These are phyloP conservation scores for Trypethelium eluteriae DNA, from an alignment of 495 filamentous ascomycete species.

Conservation along the genomic window DNA sequence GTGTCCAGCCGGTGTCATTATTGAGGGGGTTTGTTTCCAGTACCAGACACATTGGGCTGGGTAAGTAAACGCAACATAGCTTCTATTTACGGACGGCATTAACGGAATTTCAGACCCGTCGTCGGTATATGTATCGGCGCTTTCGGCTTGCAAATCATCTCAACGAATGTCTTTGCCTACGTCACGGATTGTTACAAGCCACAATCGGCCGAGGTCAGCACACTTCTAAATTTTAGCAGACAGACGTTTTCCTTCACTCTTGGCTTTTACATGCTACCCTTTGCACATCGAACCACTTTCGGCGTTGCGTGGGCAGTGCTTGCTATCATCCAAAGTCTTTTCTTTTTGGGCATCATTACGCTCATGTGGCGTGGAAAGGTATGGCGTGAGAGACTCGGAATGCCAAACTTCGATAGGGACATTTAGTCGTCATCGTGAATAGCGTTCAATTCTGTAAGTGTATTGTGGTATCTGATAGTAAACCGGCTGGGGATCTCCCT, in stretches of 20 bases:
- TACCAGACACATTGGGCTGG: constrained; percentile 30
- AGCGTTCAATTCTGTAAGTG: neutral
- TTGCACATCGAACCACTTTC: constrained; percentile 17
- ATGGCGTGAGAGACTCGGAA: constrained; percentile 19
- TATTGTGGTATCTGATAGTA: too few species aligned
- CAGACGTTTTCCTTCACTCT: constrained; percentile 34
- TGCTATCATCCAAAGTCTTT: constrained; percentile 15
- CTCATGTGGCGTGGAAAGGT: constrained; percentile 15
- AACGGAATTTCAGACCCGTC: constrained; percentile 17
- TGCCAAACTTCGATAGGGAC: constrained; percentile 17
- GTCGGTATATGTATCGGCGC: constrained; percentile 33
- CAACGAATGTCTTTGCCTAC: constrained; percentile 34
- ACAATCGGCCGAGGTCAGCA: constrained; percentile 37
- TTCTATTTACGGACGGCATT: neutral
- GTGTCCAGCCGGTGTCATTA: constrained; percentile 24
- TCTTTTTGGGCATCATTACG: constrained; percentile 16
- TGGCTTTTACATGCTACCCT: constrained; percentile 32
- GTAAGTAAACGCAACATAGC: neutral
- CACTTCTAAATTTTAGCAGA: constrained; percentile 38
- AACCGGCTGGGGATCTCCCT: too few species aligned
- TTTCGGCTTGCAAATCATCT: constrained; percentile 35
- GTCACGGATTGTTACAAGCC: constrained; percentile 40
- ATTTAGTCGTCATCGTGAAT: constrained; percentile 12
- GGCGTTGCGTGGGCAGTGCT: constrained; percentile 19
- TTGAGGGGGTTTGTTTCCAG: constrained; percentile 32